phyloP scores from a whole-genome alignment of 805 yeast genomes.

The Metschnikowia matae region DNA sequence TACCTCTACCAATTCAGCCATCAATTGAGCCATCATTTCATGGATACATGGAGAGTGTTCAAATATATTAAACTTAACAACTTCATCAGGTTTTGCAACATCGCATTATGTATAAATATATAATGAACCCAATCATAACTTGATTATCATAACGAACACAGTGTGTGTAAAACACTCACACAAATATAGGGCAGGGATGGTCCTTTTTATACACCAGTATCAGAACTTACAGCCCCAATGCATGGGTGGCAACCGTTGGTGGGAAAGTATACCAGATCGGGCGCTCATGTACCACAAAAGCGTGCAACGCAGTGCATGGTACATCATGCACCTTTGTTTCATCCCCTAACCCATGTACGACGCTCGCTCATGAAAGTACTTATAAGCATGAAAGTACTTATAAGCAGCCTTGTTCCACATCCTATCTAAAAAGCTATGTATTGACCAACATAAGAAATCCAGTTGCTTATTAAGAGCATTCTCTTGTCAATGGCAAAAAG shows the following conservation, averaged over 20 bases:
- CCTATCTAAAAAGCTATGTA: too few relatives aligned
- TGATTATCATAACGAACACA: neutral
- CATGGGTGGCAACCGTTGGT: neutral
- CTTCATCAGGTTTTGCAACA: too few relatives aligned
- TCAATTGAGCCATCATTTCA: too few relatives aligned
- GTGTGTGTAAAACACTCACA: neutral
- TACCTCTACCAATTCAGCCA: too few relatives aligned
- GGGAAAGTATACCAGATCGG: neutral
- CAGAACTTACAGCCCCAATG: neutral
- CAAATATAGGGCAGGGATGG: neutral
- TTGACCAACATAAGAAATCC: slow-evolving; percentile 9
- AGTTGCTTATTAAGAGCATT: slow-evolving; percentile 15
- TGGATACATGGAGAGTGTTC: too few relatives aligned
- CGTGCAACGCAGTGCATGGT: neutral
- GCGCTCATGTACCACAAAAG: neutral
- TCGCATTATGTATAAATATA: too few relatives aligned
- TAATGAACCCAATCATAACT: neutral
- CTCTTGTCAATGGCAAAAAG: slow-evolving; percentile 25
- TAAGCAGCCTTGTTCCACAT: neutral
- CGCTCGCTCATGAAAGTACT: neutral
- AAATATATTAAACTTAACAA: too few relatives aligned
- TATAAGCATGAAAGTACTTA: neutral
- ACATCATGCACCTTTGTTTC: neutral
- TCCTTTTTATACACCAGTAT: neutral
- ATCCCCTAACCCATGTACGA: neutral